Base-by-base conservation (phyloP, 805 yeast genomes). In the Scheffersomyces coipomensis region DNA sequence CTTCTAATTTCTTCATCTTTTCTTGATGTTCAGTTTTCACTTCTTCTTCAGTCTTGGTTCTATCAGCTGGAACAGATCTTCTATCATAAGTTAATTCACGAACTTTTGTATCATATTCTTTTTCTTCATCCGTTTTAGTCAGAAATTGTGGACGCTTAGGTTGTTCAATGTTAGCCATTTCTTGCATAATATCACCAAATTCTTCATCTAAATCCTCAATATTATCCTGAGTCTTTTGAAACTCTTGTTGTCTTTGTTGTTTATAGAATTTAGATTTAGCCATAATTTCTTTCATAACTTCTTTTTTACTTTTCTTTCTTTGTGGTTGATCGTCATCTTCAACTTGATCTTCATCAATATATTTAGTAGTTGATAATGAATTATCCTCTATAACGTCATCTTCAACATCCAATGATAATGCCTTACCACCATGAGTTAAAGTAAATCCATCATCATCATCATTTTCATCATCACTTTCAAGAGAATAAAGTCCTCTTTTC, bases 281-380 rank as follows among this genome's bases (percentile, higher is more conserved):
- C 42, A 86, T 86, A 34, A 86, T 77, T 56, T 86, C 95, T 48
- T 83, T 78, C 95, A 86, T 86, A 27, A 86, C 91, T 60, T 86
- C 95, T 27, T 85, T 84, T 53, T 86, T 86, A 15, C 88, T 79
- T 62, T 83, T 86, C 62, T 81, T 83, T 43, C 80, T 74, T n/a
- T 66, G 60, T 1, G 82, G 80, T 34, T 53, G 63, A 1, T 51
- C 59, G 4, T 45, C 57, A 8, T 51, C 60, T 2, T 51, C 56
- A 2, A 33, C 13, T 7, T 46, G 43, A 34, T 61, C 75, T 17
- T 64, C 77, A 16, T 66, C 74, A 8, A 60, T 71, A 33, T 67
- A 73, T 16, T 56, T 65, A 9, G 57, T 49, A 11, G 47, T 39
- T 6, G 45, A 34, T 21, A 71, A 80, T 24, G 67, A 76, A 7